Evolutionary conservation across 139 green algal genomes (phyloP).

Genomic region (Spirogloea muscicola): DNA sequence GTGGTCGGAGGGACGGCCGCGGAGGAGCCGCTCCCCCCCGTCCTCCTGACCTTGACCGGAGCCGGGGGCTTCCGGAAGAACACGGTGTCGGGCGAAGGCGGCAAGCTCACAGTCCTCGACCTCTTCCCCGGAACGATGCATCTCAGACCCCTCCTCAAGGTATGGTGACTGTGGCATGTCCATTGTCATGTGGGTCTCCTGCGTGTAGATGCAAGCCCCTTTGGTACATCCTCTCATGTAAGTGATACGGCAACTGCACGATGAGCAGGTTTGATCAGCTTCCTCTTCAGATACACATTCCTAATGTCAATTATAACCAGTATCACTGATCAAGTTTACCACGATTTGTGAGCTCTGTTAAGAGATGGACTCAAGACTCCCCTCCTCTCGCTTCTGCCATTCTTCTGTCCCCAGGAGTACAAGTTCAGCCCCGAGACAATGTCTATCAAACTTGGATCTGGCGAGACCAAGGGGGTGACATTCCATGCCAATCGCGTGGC

Average conservation of each 20-base stretch:
- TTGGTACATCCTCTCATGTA: no score
- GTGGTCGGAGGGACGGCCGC: not conserved
- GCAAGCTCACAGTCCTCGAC: slow-evolving; percentile 17
- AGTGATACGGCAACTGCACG: no score
- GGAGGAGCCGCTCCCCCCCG: slow-evolving; percentile 2
- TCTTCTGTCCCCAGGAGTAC: slow-evolving; percentile 16
- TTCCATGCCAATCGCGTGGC: slow-evolving; percentile 27
- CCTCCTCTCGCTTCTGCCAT: not conserved
- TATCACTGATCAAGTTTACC: no score
- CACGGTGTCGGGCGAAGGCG: not conserved
- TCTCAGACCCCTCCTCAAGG: slow-evolving; percentile 39
- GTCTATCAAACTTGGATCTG: slow-evolving; percentile 3
- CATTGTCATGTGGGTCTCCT: no score
- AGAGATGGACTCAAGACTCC: no score
- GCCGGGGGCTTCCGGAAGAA: slow-evolving; percentile 30
- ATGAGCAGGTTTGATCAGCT: no score
- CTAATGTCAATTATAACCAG: no score
- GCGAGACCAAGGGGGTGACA: slow-evolving; percentile 27
- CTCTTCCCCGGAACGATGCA: slow-evolving; percentile 42
- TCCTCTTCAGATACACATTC: no score
- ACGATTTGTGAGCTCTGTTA: no score
- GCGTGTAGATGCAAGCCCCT: no score
- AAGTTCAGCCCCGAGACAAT: slow-evolving; percentile 31
- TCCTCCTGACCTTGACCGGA: slow-evolving; percentile 41
- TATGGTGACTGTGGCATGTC: no score